Base-by-base conservation (phyloP, 495 filamentous ascomycete species). In the Hyphodiscus hymeniophilus region DNA sequence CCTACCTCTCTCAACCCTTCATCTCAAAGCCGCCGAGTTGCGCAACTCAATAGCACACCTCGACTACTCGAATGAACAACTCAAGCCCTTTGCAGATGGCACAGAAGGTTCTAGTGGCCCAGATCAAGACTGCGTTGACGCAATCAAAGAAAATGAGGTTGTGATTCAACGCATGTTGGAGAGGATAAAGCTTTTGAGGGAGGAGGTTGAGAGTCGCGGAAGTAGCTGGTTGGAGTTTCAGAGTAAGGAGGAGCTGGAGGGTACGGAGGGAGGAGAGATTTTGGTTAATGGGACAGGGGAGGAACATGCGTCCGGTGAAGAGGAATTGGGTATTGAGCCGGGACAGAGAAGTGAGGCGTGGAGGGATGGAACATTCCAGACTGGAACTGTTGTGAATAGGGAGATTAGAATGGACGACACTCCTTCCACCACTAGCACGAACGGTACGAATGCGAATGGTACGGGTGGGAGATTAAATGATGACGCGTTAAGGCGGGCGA, bases 1-100 rank as follows among this genome's bases (percentile, higher is more conserved):
- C 52, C 81, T 95, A 21, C 75, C 85, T 31, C 66, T 90, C 57
- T 73, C 75, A 48, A 68, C 73, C 34, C 75, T 95, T 34, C 82
- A 89, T 68, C 67, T 78, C 63, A 95, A 95, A 72, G 80, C 81
- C 53, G 73, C 79, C 54, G 89, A 95, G 61, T 70, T 95, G 33
- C 80, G 76, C 60, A 94, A 94, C 71, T 81, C 75, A 43, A 87
- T 92, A 61, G 70, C 77, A 7, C 89, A 95, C 62, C 83, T 95
- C 17, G 71, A 80, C 46, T 78, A 80, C 65, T 89, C 84, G 20
- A 94, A 94, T 66, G 67, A 71, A 41, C 79, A 91, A 64, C 69
- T 91, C 32, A 67, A 71, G 30, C 72, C 74, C 12, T 90, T 77
- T 57, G 77, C 77, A 35, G 51, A 52, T 11, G 58, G 59, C 41